Percentiles rank a stretch among this genome's conserved stretches.
Conservation (phyloP, 2,329 filamentous ascomycete species). For the Cercospora sojina region DNA sequence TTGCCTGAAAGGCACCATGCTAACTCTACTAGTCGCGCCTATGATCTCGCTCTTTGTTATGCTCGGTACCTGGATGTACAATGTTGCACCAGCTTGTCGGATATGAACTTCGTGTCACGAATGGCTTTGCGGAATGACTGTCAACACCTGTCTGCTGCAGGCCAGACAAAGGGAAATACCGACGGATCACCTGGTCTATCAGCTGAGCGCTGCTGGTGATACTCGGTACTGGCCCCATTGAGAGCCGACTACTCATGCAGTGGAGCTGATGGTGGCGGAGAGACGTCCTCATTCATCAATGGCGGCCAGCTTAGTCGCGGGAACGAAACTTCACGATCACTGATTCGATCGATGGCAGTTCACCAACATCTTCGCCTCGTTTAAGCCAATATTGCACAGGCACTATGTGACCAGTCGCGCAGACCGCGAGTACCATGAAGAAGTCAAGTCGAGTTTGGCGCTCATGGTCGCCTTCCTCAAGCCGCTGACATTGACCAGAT, state of each 20-base stretch:
- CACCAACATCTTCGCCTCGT: not conserved
- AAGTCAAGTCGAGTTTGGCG: not conserved
- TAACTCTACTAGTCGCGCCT: not conserved
- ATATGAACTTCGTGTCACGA: not conserved
- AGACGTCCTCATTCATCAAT: not conserved
- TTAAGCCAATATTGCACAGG: slow-evolving; percentile 6
- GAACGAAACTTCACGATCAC: not conserved
- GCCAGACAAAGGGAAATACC: not conserved
- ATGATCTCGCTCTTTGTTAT: not conserved
- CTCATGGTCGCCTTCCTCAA: not conserved
- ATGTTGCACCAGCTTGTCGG: not conserved
- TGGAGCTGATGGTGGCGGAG: not conserved
- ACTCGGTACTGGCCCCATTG: not conserved
- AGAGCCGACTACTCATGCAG: not conserved
- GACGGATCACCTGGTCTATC: not conserved
- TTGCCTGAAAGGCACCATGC: not conserved
- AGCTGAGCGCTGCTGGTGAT: not conserved
- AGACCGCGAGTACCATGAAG: not conserved
- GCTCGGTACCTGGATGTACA: not conserved
- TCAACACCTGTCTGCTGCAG: not conserved
- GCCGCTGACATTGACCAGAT: not conserved
- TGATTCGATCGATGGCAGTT: not conserved
- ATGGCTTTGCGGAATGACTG: not conserved
- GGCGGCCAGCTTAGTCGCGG: not conserved
- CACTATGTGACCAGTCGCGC: not conserved